Percentiles rank a stretch among this genome's conserved stretches.
Conservation (phyloP, 805 yeast genomes). For the Candida cerambycidarum region DNA sequence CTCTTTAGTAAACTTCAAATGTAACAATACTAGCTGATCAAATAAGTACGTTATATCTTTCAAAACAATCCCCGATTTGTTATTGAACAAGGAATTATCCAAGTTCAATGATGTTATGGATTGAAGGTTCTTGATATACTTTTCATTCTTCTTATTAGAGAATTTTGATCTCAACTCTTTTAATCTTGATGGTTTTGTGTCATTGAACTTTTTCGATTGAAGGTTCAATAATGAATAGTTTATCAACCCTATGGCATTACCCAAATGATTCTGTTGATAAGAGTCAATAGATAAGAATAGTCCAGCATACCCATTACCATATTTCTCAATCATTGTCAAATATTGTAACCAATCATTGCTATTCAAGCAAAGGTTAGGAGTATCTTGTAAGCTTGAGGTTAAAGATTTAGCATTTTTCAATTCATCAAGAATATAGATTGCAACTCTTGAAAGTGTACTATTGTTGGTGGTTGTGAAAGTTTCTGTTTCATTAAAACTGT, state of each 20-base stretch:
- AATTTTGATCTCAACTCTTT: constrained; percentile 19
- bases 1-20: constrained; percentile 43
- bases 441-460: constrained; percentile 46
- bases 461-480: constrained; percentile 25
- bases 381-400: constrained; percentile 14
- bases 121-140: constrained; percentile 28
- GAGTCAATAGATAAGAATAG: constrained; percentile 44
- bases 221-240: constrained; percentile 35
- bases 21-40: constrained; percentile 39
- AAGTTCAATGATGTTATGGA: constrained; percentile 36
- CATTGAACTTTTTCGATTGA: constrained; percentile 31
- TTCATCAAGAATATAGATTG: constrained; percentile 41
- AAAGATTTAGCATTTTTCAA: constrained; percentile 23
- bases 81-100: constrained; percentile 34
- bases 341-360: constrained; percentile 28
- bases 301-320: constrained; percentile 45
- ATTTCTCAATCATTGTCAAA: constrained; percentile 29
- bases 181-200: constrained; percentile 10
- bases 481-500: constrained; percentile 19
- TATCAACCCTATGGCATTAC: constrained; percentile 47
- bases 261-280: constrained; percentile 45
- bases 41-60: constrained; percentile 40
- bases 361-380: constrained; percentile 9
- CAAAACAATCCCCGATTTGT: constrained; percentile 33
- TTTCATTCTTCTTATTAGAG: constrained; percentile 31